These are phyloP conservation scores for Tylopilus rubrobrunneus DNA, from an alignment of 768 basidiomycete species.

Conservation along the genomic window DNA sequence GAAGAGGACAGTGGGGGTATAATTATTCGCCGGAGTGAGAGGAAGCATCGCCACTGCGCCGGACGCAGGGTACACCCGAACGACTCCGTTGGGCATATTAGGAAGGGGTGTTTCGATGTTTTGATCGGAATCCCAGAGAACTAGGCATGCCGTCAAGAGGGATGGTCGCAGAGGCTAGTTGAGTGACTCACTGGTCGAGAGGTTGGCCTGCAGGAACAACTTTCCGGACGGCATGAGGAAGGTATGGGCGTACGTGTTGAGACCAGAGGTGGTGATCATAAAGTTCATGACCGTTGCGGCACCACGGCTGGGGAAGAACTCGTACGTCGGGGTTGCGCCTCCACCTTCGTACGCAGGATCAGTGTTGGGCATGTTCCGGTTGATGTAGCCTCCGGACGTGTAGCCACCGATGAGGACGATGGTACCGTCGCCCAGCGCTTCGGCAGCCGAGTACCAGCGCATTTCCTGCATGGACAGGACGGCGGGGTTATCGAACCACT, in stretches of 20 bases:
- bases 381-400: conserved; percentile 70
- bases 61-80: conserved; percentile 86
- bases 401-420: conserved; percentile 79
- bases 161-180: neutral
- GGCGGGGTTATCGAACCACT: conserved; percentile 68
- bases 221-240: conserved; percentile 72
- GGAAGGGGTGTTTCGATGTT: conserved; percentile 65
- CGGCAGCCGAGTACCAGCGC: conserved; percentile 76
- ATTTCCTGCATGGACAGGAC: conserved; percentile 57
- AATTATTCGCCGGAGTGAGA: conserved; percentile 85
- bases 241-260: conserved; percentile 73
- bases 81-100: conserved; percentile 67
- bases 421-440: conserved; percentile 69
- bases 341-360: conserved; percentile 60
- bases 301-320: conserved; percentile 70
- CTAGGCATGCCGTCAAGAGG: conserved; percentile 19
- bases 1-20: conserved; percentile 79
- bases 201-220: conserved; percentile 77
- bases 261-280: conserved; percentile 65
- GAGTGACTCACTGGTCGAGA: conserved; percentile 54
- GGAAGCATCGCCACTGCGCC: conserved; percentile 89
- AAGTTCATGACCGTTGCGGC: conserved; percentile 54
- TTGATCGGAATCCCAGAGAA: conserved; percentile 47
- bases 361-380: conserved; percentile 61
- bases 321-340: conserved; percentile 73